Evolutionary conservation across 495 filamentous ascomycete species (phyloP).

Genomic region (Penicillium roqueforti): DNA sequence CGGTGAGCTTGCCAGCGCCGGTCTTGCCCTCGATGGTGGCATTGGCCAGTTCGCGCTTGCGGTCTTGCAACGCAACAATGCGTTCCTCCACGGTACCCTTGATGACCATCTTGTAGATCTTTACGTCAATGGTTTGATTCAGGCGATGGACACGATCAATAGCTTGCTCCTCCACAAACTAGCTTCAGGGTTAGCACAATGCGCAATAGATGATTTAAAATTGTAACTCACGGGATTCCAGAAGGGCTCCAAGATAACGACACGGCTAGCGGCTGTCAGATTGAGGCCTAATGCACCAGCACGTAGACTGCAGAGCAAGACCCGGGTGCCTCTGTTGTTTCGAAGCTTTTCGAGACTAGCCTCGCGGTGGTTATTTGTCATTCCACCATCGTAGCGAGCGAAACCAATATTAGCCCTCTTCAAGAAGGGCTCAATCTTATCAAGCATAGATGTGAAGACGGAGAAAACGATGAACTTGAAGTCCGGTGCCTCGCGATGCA

Average conservation of each 20-base stretch:
- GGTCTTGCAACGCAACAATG: constrained; percentile 86
- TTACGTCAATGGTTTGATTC: constrained; percentile 89
- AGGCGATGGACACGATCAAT: constrained; percentile 97
- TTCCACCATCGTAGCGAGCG: constrained; percentile 90
- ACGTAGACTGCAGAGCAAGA: constrained; percentile 87
- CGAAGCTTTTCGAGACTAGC: constrained; percentile 73
- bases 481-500: constrained; percentile 66
- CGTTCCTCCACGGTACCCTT: constrained; percentile 82
- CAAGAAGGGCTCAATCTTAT: constrained; percentile 92
- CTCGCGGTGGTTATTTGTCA: constrained; percentile 91
- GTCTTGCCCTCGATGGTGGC: constrained; percentile 79
- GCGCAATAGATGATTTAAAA: background rate
- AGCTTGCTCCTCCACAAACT: constrained; percentile 97
- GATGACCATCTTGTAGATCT: constrained; percentile 90
- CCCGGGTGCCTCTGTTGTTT: constrained; percentile 64
- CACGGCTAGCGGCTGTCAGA: constrained; percentile 85
- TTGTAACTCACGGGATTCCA: constrained; percentile 81
- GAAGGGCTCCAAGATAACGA: constrained; percentile 94
- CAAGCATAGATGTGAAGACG: constrained; percentile 95
- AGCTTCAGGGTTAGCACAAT: constrained; percentile 20
- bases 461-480: constrained; percentile 99
- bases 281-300: constrained; percentile 93
- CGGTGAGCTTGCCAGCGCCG: constrained; percentile 71
- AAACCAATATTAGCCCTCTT: constrained; percentile 64
- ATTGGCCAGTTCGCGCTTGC: constrained; percentile 83